phyloP scores from a whole-genome alignment of 2,329 filamentous ascomycete species.

The Ceratocystis cubensis region DNA sequence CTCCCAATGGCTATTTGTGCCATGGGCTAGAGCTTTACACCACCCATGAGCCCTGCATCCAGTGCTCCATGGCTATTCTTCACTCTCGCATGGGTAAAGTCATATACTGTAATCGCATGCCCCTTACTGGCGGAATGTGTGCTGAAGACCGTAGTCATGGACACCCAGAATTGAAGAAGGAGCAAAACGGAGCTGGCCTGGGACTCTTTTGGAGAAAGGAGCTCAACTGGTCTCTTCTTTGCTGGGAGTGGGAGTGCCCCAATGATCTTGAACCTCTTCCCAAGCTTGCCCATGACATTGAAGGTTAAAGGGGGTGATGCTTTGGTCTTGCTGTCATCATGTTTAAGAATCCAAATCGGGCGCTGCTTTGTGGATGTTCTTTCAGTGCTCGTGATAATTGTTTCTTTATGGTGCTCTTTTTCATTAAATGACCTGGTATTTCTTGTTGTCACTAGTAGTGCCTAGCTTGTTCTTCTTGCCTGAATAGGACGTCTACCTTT shows the following conservation, averaged over 20 bases:
- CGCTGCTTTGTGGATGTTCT: not conserved
- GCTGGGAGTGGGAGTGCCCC: slow-evolving; percentile 59
- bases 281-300: slow-evolving; percentile 15
- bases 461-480: not conserved
- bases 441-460: not conserved
- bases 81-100: slow-evolving; percentile 85
- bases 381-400: too few species aligned
- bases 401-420: not conserved
- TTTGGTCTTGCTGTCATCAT: not conserved
- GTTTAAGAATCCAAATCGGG: not conserved
- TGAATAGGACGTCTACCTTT: not conserved
- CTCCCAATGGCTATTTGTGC: slow-evolving; percentile 77
- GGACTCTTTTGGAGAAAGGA: slow-evolving; percentile 61
- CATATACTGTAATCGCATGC: slow-evolving; percentile 69
- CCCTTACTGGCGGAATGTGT: slow-evolving; percentile 66
- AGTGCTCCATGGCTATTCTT: slow-evolving; percentile 93
- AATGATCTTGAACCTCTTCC: slow-evolving; percentile 29
- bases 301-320: slow-evolving; percentile 22
- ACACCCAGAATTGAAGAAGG: slow-evolving; percentile 29
- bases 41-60: slow-evolving; percentile 90
- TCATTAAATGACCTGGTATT: not conserved
- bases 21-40: slow-evolving; percentile 87
- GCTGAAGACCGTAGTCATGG: slow-evolving; percentile 54
- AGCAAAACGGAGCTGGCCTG: slow-evolving; percentile 45
- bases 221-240: slow-evolving; percentile 74